Evolutionary conservation across 176 grass and related monocot genomes (phyloP), one percentile per base, ranked within the genome.

Genomic region (Carex parvula): DNA sequence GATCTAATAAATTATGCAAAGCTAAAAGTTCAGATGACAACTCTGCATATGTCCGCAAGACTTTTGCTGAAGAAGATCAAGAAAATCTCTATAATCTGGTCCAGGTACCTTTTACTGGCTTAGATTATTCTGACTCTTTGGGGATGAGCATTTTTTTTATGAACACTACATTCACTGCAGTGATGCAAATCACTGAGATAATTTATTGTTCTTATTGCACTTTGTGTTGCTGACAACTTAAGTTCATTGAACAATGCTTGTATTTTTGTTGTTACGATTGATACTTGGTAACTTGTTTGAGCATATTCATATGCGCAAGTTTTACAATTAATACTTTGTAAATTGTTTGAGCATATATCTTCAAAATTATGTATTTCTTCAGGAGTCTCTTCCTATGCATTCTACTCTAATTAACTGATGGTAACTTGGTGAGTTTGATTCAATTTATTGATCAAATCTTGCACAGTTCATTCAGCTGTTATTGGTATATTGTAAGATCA

Each of bases 31-130:
- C 84, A 83, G 42, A 69, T 59, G 9, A 13, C 69, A 18, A 78
- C 71, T 76, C 66, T 71, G 71, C 69, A 68, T 82, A 88, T 84
- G 70, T 79, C 44, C 91, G 96, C 15, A 86, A 87, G 72, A 90
- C 88, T 64, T 99, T 99, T 86, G 91, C 62, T 0, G 96, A 99
- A 91, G 91, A 95, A 84, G 96, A 99, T 88, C 96, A 99, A 89
- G 96, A 95, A 87, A 95, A 95, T 85, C 73, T 99, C 15, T 95
- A 99, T 83, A 99, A 95, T 64, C 93, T 99, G 85, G 96, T 99
- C 66, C 96, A 99, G 93, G 96, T 95, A 88, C 8, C 6, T 39
- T 54, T 57, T 55, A 60, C 18, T 78, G 18, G 18, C 6, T 69
- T n/a, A 58, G 7, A 85, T 17, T 58, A 42, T 60, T 63, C 18